phyloP scores from a whole-genome alignment of 495 filamentous ascomycete species.

The Trichoderma orchidacearum region DNA sequence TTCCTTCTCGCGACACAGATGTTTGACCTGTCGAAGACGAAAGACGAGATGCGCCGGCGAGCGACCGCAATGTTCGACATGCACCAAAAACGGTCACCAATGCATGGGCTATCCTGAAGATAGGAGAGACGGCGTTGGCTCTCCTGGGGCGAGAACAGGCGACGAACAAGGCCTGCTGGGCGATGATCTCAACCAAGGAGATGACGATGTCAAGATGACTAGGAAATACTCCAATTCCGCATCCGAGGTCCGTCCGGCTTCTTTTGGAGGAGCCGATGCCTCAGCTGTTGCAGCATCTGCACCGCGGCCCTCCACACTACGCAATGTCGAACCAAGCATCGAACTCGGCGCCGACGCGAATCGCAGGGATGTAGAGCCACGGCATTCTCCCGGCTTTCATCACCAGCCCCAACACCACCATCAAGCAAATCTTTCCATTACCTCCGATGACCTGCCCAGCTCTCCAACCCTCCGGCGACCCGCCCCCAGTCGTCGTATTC shows the following conservation, averaged over 20 bases:
- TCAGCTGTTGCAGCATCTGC: neutral
- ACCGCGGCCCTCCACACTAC: constrained; percentile 8
- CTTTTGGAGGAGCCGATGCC: neutral
- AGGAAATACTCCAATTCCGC: neutral
- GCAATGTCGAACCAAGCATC: neutral
- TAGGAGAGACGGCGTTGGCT: constrained; percentile 26
- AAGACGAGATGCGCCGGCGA: constrained; percentile 77
- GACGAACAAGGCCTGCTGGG: neutral
- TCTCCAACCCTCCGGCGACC: constrained; percentile 1
- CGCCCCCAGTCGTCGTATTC: constrained; percentile 49
- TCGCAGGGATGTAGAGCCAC: neutral
- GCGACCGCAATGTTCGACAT: constrained; percentile 61
- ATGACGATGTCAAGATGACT: constrained; percentile 1
- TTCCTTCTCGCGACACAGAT: constrained; percentile 28
- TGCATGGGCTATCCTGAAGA: constrained; percentile 54
- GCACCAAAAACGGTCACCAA: constrained; percentile 56
- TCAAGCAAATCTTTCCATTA: neutral
- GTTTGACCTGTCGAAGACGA: constrained; percentile 66
- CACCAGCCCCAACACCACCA: constrained; percentile 15
- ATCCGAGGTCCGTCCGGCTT: neutral
- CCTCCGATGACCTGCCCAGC: neutral
- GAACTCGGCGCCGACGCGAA: neutral
- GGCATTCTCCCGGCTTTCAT: neutral
- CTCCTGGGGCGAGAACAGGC: constrained; percentile 5
- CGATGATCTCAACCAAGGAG: constrained; percentile 8